Conservation (phyloP, 306 rosid genomes). For the Trifolium dubium region DNA sequence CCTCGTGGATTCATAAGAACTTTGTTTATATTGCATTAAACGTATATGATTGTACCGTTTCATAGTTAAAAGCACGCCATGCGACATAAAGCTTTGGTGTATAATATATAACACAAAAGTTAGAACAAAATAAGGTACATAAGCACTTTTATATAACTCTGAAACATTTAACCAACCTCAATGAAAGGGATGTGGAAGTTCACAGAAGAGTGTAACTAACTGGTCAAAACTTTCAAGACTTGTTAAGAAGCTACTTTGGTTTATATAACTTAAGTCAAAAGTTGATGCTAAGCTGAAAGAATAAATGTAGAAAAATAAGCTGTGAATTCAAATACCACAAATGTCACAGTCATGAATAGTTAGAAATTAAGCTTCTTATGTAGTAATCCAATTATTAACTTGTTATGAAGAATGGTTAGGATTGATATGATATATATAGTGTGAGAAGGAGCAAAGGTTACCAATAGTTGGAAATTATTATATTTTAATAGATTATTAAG, state of each 20-base stretch:
- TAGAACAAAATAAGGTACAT: not conserved
- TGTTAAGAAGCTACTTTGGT: constrained; percentile 42
- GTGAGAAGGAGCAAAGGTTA: constrained; percentile 30
- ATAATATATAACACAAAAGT: not conserved
- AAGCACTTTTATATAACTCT: constrained; percentile 23
- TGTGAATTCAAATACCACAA: constrained; percentile 41
- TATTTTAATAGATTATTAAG: constrained; percentile 36
- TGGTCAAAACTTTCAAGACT: constrained; percentile 33
- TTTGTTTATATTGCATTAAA: constrained; percentile 32
- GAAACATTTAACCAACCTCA: constrained; percentile 48
- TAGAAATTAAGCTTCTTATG: constrained; percentile 33
- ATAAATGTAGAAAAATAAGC: constrained; percentile 31
- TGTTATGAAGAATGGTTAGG: constrained; percentile 16
- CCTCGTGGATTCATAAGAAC: constrained; percentile 1
- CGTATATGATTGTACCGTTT: not conserved
- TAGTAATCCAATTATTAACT: constrained; percentile 27
- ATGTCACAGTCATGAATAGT: constrained; percentile 45
- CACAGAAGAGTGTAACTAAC: constrained; percentile 25
- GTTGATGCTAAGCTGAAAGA: constrained; percentile 52
- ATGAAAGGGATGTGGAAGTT: constrained; percentile 31
- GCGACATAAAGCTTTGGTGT: not conserved
- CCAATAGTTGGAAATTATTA: constrained; percentile 34
- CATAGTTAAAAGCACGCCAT: not conserved
- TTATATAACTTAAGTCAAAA: constrained; percentile 61
- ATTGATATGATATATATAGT: constrained; percentile 21